phyloP scores from a whole-genome alignment of 805 yeast genomes.

The Helenozyma baotianmanensis region DNA sequence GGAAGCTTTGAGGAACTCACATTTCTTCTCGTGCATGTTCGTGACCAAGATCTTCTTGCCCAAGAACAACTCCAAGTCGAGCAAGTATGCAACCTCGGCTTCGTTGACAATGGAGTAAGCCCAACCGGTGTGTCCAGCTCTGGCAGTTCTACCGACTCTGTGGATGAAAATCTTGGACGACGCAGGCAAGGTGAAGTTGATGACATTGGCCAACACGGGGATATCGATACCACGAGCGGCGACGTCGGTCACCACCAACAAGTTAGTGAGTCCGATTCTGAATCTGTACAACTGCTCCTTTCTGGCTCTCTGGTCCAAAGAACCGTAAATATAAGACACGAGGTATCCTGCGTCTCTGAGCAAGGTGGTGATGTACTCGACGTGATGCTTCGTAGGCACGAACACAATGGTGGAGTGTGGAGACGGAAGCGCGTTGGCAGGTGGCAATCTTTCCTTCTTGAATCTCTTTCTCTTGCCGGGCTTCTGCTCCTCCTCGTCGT shows the following conservation, averaged over 20 bases:
- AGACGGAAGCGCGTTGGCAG: slow-evolving; percentile 81
- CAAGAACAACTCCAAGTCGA: slow-evolving; percentile 85
- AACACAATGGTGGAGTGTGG: slow-evolving; percentile 84
- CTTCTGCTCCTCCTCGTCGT: slow-evolving; percentile 32
- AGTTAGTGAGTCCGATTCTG: slow-evolving; percentile 73
- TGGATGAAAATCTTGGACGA: slow-evolving; percentile 92
- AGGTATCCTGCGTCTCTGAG: slow-evolving; percentile 79
- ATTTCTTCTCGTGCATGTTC: slow-evolving; percentile 60
- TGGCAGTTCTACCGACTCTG: slow-evolving; percentile 98
- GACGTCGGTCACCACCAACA: slow-evolving; percentile 96
- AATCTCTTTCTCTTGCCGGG: slow-evolving; percentile 31
- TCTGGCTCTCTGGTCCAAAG: slow-evolving; percentile 93
- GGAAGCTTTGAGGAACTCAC: slow-evolving; percentile 46
- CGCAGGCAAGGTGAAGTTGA: slow-evolving; percentile 86
- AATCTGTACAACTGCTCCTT: slow-evolving; percentile 81
- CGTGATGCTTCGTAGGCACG: slow-evolving; percentile 97
- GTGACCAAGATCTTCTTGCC: slow-evolving; percentile 77
- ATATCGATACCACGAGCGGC: slow-evolving; percentile 99
- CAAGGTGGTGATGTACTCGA: slow-evolving; percentile 76
- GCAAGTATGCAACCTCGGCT: slow-evolving; percentile 79
- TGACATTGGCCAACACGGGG: slow-evolving; percentile 91
- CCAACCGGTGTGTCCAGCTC: slow-evolving; percentile 98
- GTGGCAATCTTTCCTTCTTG: slow-evolving; percentile 58
- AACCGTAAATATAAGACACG: slow-evolving; percentile 86
- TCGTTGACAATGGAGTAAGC: slow-evolving; percentile 88